phyloP scores from a whole-genome alignment of 176 grass and related monocot genomes.

The Rhynchospora pubera region DNA sequence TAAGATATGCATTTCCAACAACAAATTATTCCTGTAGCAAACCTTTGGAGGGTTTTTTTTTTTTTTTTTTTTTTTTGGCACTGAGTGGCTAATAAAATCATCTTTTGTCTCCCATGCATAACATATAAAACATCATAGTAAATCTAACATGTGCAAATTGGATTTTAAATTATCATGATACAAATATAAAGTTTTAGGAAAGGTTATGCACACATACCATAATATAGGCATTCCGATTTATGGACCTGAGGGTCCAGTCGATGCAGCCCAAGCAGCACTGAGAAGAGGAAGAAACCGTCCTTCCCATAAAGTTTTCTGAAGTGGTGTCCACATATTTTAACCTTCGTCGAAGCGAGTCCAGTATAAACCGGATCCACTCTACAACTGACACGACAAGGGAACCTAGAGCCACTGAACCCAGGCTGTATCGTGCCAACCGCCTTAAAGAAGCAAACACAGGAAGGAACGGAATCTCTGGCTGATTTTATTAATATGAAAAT shows the following conservation, averaged over 20 bases:
- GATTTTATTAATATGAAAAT: constrained; percentile 24
- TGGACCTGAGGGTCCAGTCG: constrained; percentile 82
- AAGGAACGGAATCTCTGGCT: constrained; percentile 91
- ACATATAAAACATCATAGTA: neutral
- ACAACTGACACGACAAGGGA: constrained; percentile 79
- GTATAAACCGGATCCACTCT: constrained; percentile 91
- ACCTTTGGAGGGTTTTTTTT: too few species aligned
- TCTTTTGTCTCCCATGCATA: neutral
- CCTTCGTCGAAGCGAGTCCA: constrained; percentile 81
- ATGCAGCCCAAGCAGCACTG: constrained; percentile 80
- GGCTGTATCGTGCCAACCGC: constrained; percentile 70
- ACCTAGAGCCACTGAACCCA: constrained; percentile 84
- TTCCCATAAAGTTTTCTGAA: constrained; percentile 59
- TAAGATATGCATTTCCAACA: neutral
- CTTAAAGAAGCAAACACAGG: constrained; percentile 77
- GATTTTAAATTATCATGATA: neutral
- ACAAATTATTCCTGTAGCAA: neutral
- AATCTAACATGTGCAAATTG: neutral
- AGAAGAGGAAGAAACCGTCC: constrained; percentile 61
- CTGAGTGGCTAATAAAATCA: neutral
- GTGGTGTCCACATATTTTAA: constrained; percentile 60
- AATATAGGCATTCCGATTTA: constrained; percentile 96
- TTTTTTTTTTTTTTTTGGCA: neutral
- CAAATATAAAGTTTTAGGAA: neutral
- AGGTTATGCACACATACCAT: constrained; percentile 46